Evolutionary conservation across 2,329 filamentous ascomycete genomes (phyloP).

Genomic region (Trichoderma pleuroti): DNA sequence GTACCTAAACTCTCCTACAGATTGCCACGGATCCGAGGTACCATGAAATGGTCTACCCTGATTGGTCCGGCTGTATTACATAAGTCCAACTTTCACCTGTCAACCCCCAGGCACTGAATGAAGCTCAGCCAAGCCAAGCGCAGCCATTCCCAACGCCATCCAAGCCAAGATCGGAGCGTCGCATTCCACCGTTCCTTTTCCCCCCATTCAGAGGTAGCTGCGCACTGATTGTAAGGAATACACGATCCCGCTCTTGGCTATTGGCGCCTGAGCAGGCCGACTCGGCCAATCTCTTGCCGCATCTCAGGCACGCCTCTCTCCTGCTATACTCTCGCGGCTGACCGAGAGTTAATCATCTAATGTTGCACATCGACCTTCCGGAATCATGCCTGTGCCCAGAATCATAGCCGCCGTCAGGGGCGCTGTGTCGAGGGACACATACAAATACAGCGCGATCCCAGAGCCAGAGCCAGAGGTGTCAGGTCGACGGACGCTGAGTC

Average conservation of each 20-base stretch:
- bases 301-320: not conserved
- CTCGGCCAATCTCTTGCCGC: not conserved
- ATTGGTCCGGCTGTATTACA: not conserved
- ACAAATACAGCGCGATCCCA: slow-evolving; percentile 32
- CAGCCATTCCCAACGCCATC: not conserved
- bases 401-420: slow-evolving; percentile 23
- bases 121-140: not conserved
- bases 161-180: not conserved
- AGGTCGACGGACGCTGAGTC: not conserved
- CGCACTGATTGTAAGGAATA: not conserved
- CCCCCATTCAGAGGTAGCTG: not conserved
- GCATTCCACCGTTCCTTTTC: not conserved
- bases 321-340: not conserved
- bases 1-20: not conserved
- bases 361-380: not conserved
- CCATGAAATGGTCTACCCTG: not conserved
- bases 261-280: not conserved
- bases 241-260: not conserved
- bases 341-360: not conserved
- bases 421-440: slow-evolving; percentile 22
- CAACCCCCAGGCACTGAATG: not conserved
- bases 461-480: not conserved
- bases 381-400: slow-evolving; percentile 10
- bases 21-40: not conserved
- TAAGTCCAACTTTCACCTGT: not conserved